These are phyloP conservation scores for Penicillium daleae DNA, from an alignment of 495 filamentous ascomycete genomes.

Conservation along the genomic window DNA sequence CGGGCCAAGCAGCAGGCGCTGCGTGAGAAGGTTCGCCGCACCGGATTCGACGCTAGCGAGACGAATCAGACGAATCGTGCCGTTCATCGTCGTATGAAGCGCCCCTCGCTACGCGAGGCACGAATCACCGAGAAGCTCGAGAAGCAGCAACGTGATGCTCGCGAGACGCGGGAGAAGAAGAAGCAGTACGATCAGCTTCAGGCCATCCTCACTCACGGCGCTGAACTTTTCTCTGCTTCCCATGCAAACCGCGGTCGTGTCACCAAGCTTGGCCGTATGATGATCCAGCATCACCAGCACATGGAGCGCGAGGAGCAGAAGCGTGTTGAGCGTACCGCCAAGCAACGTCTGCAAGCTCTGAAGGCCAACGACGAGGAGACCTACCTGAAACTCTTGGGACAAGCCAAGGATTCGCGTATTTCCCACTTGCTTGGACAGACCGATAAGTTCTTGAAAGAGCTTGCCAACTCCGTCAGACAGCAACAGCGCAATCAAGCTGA, in stretches of 20 bases:
- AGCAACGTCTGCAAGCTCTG: slow-evolving; percentile 97
- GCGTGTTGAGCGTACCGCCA: slow-evolving; percentile 92
- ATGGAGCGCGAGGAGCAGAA: slow-evolving; percentile 99
- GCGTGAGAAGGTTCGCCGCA: slow-evolving; percentile 80
- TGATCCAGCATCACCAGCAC: slow-evolving; percentile 85
- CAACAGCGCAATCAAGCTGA: slow-evolving; percentile 84
- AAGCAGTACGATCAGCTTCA: slow-evolving; percentile 90
- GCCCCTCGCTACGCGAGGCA: slow-evolving; percentile 92
- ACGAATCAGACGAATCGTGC: slow-evolving; percentile 63
- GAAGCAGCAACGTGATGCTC: slow-evolving; percentile 95
- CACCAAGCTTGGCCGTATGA: slow-evolving; percentile 84
- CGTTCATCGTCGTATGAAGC: slow-evolving; percentile 91
- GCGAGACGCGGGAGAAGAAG: slow-evolving; percentile 92
- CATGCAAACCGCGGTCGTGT: slow-evolving; percentile 64
- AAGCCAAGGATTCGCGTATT: slow-evolving; percentile 98
- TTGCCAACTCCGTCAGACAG: slow-evolving; percentile 86
- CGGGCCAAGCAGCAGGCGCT: slow-evolving; percentile 83
- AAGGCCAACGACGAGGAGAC: slow-evolving; percentile 99
- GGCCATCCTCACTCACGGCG: slow-evolving; percentile 68
- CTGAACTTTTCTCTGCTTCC: slow-evolving; percentile 62
- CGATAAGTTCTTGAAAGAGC: slow-evolving; percentile 93
- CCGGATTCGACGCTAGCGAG: slow-evolving; percentile 84
- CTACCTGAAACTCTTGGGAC: slow-evolving; percentile 92
- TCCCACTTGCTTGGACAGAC: slow-evolving; percentile 95
- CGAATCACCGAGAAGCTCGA: slow-evolving; percentile 97